Evolutionary conservation across 164 flowering plant genomes (phyloP), one percentile per base, ranked within the genome.

Genomic region (Nymphaea thermarum): DNA sequence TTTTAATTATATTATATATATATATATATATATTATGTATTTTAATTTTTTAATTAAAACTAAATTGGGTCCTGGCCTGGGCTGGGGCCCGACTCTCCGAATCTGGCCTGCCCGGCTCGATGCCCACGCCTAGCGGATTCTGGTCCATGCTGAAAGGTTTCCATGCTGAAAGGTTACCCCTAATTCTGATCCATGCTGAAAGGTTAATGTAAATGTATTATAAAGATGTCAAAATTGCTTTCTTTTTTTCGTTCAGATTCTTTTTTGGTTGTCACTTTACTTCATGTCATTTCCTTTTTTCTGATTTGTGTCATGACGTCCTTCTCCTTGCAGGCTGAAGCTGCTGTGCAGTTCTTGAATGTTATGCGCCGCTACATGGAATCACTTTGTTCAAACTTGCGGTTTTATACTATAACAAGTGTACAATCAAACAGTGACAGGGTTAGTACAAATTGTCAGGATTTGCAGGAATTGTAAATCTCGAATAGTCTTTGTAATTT

Each of bases 351-450:
- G 60, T 94, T 94, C 78, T 74, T 88, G 77, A 67, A 62, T 42
- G 83, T 85, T 67, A 84, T 86, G 88, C 81, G 84, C 77, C 66
- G 60, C 60, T 87, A 89, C 77, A 55, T 91, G 84, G 97, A 94
- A 71, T 89, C 93, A 25, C 83, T 91, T 68, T 94, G 97, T 80
- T 74, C 91, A 66, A 85, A 91, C 74, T 75, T 91, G 74, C 82
- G 86, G 67, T 77, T 80, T 68, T 83, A 94, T 78, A 81, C 96
- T 66, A 94, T 94, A 53, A 94, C 98, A 12, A 89, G 82, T 76
- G 95, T 94, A 65, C 91, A 89, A 75, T 82, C 96, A 70, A 84
- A 90, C 71, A 80, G 79, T 73, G 98, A 94, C 81, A 83, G 85
- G 94, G 98, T 91, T 65, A 74, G 83, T 8, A 66, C 4, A 66